These are phyloP conservation scores for Boletellus deceptivus DNA, from an alignment of 1,284 basidiomycete genomes.

Conservation along the genomic window DNA sequence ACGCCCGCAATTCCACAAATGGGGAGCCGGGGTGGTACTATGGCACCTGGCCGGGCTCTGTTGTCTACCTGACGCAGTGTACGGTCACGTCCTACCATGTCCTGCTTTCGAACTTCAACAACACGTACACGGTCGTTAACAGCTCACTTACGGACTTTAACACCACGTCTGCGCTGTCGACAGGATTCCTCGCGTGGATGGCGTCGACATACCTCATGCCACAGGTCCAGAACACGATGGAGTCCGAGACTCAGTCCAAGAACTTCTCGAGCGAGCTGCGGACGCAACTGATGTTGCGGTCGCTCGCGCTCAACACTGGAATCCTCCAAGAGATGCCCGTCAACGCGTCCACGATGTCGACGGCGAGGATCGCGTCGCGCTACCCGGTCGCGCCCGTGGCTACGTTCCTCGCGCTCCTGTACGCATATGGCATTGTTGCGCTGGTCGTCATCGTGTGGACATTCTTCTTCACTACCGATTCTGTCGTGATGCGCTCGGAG, in stretches of 20 bases:
- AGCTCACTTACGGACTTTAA: not conserved
- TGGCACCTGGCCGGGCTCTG: not conserved
- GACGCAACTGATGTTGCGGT: not conserved
- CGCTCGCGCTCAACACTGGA: constrained; percentile 1
- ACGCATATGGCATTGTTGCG: not conserved
- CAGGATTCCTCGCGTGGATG: constrained; percentile 1
- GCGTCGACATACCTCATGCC: not conserved
- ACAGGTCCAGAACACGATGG: not conserved
- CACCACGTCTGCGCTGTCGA: not conserved
- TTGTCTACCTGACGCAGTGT: constrained; percentile 1
- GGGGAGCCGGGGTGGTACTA: constrained; percentile 1
- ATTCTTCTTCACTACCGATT: not conserved
- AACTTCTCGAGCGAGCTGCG: not conserved
- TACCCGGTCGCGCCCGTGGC: not conserved
- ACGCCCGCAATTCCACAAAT: not conserved
- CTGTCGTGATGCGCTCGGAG: not conserved
- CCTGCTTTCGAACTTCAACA: not conserved
- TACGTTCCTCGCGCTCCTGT: not conserved
- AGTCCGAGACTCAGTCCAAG: not conserved
- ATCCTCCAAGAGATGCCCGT: constrained; percentile 1
- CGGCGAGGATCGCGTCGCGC: not conserved
- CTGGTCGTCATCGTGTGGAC: not conserved
- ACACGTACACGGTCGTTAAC: not conserved
- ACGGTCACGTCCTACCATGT: constrained; percentile 2
- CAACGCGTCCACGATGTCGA: not conserved